Base-by-base conservation (phyloP, 805 yeast genomes). In the Spencermartinsiella europaea region DNA sequence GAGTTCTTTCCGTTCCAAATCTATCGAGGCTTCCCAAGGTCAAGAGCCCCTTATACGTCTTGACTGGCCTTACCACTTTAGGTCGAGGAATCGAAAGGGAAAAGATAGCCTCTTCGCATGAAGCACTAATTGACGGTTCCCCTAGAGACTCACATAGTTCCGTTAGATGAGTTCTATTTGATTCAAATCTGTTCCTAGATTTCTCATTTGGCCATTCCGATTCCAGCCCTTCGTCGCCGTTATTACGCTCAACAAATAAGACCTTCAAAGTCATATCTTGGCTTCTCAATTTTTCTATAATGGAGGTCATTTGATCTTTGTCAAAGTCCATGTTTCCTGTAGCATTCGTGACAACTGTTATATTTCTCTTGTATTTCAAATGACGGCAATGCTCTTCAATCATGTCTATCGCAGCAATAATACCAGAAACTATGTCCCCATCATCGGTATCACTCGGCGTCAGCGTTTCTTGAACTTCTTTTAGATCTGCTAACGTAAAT, bases 61-160 rank as follows among this genome's bases (percentile, higher is more conserved):
- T 61, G 2, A 75, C 62, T 0, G 88, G 83, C 34, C 71, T 66
- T 0, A 74, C 74, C 21, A 66, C 58, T 51, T 69, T 71, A 12
- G 58, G 43, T 4, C 40, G 46, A 2, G 72, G 68, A 14, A n/a
- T 38, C 4, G 36, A 19, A 20, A 46, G 38, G 5, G 31, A 27
- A 15, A 7, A 20, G 21, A 14, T 15, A 4, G 47, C 54, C 40
- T 49, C 54, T 12, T 47, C 46, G 34, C 46, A 51, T 2, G 54
- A 35, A 4, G 51, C 54, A 39, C 50, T 35, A 3, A 52, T 39
- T 4, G 40, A 15, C 43, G 40, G 20, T 20, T 47, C 44, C 22
- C 33, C 35, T n/a, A 19, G 19, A 4, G 7, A 4, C 39, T 25
- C 21, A 37, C 47, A 31, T 31, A 19, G 21, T 40, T 21, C 34